Evolutionary conservation across 495 filamentous ascomycete genomes (phyloP), one percentile per base, ranked within the genome.

Genomic region (Penicillium salamii): DNA sequence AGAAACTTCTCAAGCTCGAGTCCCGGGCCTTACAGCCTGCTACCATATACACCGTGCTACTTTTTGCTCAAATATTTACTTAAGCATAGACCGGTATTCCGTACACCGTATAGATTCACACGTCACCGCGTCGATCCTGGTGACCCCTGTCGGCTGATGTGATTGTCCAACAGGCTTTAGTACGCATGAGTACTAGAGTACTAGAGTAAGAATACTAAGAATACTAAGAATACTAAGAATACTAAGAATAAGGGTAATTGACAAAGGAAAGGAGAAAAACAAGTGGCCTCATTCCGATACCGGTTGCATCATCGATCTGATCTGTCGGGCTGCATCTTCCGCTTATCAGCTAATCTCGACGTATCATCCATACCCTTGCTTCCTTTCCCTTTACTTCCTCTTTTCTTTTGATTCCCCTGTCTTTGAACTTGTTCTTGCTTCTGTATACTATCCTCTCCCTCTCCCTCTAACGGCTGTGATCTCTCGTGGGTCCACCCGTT

Each of bases 401-500:
- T n/a, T 24, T 12, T 33, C 32, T 32, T 38, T 7, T 2, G 6
- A 34, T 28, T 5, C 43, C 23, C 11, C 19, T 15, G 13, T 9
- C 35, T 28, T 38, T 17, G 15, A 14, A n/a, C n/a, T 3, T 21
- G 6, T 7, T 50, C 0, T 17, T 19, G 12, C 21, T 17, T 13
- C 26, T 3, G 17, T 28, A 15, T 32, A 21, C 23, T 26, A 38
- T 12, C 2, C 12, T 5, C 17, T 29, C 29, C 3, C 8, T 5
- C 32, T 13, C 34, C 26, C n/a, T 36, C 50, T 50, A 53, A 50
- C 38, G 45, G 29, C 37, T 38, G 50, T 46, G 53, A 46, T 57
- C 23, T 51, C 35, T 45, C 21, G 50, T 56, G 58, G 59, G 58
- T 57, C 57, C 61, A 57, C 59, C 60, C 38, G 35, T 36, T 19